Evolutionary conservation across 2,329 filamentous ascomycete species (phyloP), one percentile per base, ranked within the genome.

Genomic region (Rugonectria rugulosa): DNA sequence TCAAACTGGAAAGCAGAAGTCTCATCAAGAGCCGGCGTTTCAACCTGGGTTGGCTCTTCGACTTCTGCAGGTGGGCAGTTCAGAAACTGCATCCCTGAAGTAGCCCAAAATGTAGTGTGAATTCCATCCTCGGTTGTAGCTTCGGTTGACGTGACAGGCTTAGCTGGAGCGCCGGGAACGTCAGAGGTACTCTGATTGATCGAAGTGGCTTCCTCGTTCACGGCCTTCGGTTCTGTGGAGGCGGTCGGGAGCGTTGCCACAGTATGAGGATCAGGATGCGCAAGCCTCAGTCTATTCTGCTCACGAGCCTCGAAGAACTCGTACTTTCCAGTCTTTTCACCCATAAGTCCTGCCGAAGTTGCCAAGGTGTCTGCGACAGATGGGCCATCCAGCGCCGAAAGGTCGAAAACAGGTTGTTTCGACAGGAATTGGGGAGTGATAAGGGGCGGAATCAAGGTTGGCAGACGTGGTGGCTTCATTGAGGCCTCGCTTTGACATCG

Each of bases 281-380:
- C 9, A 1, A 51, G 53, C 21, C 56, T 55, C 5, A 40, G 46
- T 36, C 68, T 73, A 47, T 77, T 79, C 19, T 68, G 61, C 41
- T 75, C 76, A 21, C 77, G 68, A 6, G 77, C 76, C 4, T 64
- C 64, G 45, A 78, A 79, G 45, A 65, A 79, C 19, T 76, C 75
- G 8, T 55, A 55, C 44, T 77, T 78, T 2, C 74, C 76, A 3
- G 69, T 72, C 45, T 65, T 72, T 20, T 68, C 62, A 1, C 75
- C 75, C 37, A 77, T 63, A 6, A 62, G 44, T 32, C 73, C 68
- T 14, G 69, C 70, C 19, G 54, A n/a, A 11, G 44, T 44, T 11
- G 46, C 34, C 6, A 38, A 15, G 20, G n/a, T n/a, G n/a, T n/a
- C n/a, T n/a, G n/a, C n/a, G n/a, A n/a, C n/a, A n/a, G n/a, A n/a